Conservation (phyloP, 108 stramenopile genomes). For the Nannochloropsis salina region DNA sequence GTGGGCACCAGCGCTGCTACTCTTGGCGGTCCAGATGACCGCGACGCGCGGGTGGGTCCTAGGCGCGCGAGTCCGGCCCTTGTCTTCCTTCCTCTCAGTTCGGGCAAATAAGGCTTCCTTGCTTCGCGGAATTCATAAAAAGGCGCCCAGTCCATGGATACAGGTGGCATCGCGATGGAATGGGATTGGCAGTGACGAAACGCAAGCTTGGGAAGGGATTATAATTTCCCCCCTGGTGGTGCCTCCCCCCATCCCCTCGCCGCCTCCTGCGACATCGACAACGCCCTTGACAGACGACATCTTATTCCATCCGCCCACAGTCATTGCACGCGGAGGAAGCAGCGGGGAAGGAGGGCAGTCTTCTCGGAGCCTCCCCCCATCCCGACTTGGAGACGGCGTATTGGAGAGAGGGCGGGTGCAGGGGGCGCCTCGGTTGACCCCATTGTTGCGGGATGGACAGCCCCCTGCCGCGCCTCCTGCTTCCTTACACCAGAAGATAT, state of each 20-base stretch:
- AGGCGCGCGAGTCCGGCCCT: not conserved
- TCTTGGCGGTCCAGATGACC: conserved; percentile 16
- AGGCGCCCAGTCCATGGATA: no score
- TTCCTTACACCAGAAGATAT: no score
- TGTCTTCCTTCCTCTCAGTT: not conserved
- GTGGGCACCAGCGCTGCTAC: not conserved
- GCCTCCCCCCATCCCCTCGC: not conserved
- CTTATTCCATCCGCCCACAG: not conserved
- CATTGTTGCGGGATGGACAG: no score
- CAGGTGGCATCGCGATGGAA: no score
- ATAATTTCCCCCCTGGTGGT: not conserved
- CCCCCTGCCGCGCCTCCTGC: no score
- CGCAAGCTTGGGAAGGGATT: not conserved
- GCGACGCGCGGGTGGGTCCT: not conserved
- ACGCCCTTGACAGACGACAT: not conserved
- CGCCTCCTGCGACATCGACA: not conserved
- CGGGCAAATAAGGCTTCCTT: no score
- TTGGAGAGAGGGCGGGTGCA: no score
- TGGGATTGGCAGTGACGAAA: not conserved
- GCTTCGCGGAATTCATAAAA: no score
- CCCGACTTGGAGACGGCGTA: no score
- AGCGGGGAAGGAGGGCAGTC: not conserved
- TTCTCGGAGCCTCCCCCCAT: no score
- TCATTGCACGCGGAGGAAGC: not conserved
- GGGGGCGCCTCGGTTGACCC: no score